Percentiles rank a stretch among this genome's conserved stretches.
These are phyloP conservation scores for Hyaloperonospora brassicae DNA, from an alignment of 352 stramenopile genomes.

Conservation along the genomic window DNA sequence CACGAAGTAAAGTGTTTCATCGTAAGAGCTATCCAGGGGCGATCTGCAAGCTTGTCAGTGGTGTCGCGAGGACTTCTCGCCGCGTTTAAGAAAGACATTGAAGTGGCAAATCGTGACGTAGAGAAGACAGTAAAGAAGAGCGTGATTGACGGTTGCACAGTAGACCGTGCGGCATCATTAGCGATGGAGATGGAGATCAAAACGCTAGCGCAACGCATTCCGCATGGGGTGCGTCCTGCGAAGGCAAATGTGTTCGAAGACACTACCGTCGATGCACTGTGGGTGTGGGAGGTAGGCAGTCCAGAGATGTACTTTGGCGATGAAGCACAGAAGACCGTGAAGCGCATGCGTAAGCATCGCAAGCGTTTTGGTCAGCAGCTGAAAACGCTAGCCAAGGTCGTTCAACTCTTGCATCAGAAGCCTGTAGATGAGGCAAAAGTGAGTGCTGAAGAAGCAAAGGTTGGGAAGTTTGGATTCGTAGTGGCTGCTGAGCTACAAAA, in stretches of 20 bases:
- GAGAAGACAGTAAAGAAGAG: slow-evolving; percentile 4
- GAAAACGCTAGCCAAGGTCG: slow-evolving; percentile 54
- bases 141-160: slow-evolving; percentile 4
- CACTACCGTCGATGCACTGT: slow-evolving; percentile 61
- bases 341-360: slow-evolving; percentile 71
- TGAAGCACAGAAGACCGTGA: slow-evolving; percentile 65
- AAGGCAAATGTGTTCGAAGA: slow-evolving; percentile 81
- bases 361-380: slow-evolving; percentile 66
- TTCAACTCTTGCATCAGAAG: slow-evolving; percentile 57
- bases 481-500: slow-evolving; percentile 62
- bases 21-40: slow-evolving; percentile 42
- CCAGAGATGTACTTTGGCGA: slow-evolving; percentile 64
- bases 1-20: slow-evolving; percentile 45
- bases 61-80: slow-evolving; percentile 30
- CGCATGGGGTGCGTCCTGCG: slow-evolving; percentile 52
- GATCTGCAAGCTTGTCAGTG: slow-evolving; percentile 30
- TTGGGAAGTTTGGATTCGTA: slow-evolving; percentile 60
- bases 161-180: slow-evolving; percentile 20
- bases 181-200: slow-evolving; percentile 84
- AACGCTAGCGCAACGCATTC: slow-evolving; percentile 69
- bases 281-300: slow-evolving; percentile 77
- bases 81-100: slow-evolving; percentile 22
- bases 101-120: slow-evolving; percentile 8
- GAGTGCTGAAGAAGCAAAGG: slow-evolving; percentile 71
- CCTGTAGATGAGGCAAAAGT: slow-evolving; percentile 73